Percentiles rank a stretch among this genome's conserved stretches.
phyloP scores from a whole-genome alignment of 306 rosid genomes.

The Vigna reflexopilosa region DNA sequence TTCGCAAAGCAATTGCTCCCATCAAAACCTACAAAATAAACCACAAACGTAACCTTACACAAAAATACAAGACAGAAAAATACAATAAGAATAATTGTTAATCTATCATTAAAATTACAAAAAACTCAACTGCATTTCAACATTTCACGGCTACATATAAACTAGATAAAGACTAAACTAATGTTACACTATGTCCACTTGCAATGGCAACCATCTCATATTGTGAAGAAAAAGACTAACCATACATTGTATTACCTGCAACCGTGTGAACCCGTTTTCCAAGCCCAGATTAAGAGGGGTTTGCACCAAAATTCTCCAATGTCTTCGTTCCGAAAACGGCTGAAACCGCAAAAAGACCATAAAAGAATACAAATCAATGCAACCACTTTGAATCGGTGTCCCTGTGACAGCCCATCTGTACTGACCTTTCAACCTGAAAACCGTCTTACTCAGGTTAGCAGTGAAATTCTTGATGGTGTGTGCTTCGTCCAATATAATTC shows the following conservation, averaged over 20 bases:
- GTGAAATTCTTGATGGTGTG: slow-evolving; percentile 69
- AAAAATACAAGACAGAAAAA: not conserved
- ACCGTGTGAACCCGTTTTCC: slow-evolving; percentile 59
- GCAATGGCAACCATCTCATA: not conserved
- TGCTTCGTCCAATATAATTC: slow-evolving; percentile 85
- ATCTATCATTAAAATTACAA: not conserved
- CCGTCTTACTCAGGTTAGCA: slow-evolving; percentile 63
- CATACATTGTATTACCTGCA: slow-evolving; percentile 61
- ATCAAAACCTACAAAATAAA: slow-evolving; percentile 60
- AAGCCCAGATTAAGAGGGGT: slow-evolving; percentile 66
- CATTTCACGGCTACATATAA: not conserved
- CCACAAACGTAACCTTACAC: not conserved
- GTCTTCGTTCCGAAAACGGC: slow-evolving; percentile 72
- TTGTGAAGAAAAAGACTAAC: not conserved
- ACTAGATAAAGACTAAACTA: not conserved
- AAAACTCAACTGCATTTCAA: not conserved
- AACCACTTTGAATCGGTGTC: slow-evolving; percentile 79
- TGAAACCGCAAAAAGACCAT: slow-evolving; percentile 78
- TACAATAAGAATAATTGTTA: not conserved
- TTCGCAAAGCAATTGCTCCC: slow-evolving; percentile 77
- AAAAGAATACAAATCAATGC: slow-evolving; percentile 74
- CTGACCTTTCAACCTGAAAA: slow-evolving; percentile 55
- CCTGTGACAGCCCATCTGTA: slow-evolving; percentile 91
- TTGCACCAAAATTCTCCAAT: slow-evolving; percentile 79
- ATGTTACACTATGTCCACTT: not conserved